These are phyloP conservation scores for Aleurites moluccanus DNA, from an alignment of 441 rosid species.

Conservation along the genomic window DNA sequence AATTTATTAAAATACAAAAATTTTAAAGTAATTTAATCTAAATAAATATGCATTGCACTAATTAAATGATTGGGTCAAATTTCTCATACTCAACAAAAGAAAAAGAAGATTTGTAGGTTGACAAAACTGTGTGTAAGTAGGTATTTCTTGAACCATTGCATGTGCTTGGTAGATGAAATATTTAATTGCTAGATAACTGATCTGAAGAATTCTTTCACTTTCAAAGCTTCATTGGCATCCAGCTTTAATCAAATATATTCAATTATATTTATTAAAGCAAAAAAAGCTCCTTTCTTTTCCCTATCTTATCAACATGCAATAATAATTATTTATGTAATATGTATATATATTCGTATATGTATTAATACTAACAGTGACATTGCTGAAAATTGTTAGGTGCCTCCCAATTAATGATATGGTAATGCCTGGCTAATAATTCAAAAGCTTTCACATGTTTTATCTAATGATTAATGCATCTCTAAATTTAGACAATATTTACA, in stretches of 20 bases:
- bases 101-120: neutral
- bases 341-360: too few species aligned
- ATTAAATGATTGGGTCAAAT: neutral
- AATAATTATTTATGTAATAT: too few species aligned
- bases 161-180: constrained; percentile 38
- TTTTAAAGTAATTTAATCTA: too few species aligned
- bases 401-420: neutral
- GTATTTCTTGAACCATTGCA: constrained; percentile 7
- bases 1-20: too few species aligned
- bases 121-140: neutral
- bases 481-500: too few species aligned
- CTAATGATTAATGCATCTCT: too few species aligned
- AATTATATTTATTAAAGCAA: neutral
- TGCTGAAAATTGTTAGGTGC: neutral
- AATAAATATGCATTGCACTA: too few species aligned
- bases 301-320: neutral
- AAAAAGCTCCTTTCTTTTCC: neutral
- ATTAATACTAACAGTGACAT: neutral
- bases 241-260: neutral
- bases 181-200: constrained; percentile 25
- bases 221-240: neutral
- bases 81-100: neutral
- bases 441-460: too few species aligned
- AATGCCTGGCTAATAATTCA: neutral
- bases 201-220: constrained; percentile 6